phyloP scores from a whole-genome alignment of 1,284 basidiomycete genomes.

The Papiliotrema terrestris region DNA sequence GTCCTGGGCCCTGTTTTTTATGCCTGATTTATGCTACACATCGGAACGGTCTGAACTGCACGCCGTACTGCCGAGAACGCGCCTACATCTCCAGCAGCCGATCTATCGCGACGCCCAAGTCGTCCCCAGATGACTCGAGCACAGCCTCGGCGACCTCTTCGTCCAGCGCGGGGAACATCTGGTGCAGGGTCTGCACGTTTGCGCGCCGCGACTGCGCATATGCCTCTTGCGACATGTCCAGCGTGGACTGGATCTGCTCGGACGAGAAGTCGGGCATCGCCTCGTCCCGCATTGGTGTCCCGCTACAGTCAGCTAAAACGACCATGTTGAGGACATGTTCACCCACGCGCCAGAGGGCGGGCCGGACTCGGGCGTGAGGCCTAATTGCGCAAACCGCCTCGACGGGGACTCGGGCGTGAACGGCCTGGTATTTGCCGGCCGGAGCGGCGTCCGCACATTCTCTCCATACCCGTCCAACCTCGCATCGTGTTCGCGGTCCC shows the following conservation, averaged over 20 bases:
- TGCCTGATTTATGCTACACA: neutral
- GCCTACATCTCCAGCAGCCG: conserved; percentile 30
- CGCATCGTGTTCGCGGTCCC: conserved; percentile 11
- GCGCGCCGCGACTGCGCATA: conserved; percentile 31
- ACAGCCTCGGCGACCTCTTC: conserved; percentile 79
- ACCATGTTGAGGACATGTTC: neutral
- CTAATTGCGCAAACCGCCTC: conserved; percentile 12
- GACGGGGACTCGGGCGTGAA: conserved; percentile 20
- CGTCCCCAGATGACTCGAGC: conserved; percentile 78
- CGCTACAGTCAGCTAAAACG: conserved; percentile 7
- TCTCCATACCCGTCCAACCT: neutral
- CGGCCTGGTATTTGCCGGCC: neutral
- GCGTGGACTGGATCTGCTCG: conserved; percentile 24
- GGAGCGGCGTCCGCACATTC: neutral
- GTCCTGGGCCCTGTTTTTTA: neutral
- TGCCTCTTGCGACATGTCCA: conserved; percentile 34
- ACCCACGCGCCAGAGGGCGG: conserved; percentile 27
- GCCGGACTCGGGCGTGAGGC: conserved; percentile 4
- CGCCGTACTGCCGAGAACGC: neutral
- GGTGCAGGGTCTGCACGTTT: conserved; percentile 63
- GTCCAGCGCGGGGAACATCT: conserved; percentile 82
- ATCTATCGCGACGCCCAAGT: conserved; percentile 85
- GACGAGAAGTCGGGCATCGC: conserved; percentile 24
- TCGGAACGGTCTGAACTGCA: no score
- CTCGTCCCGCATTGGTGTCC: conserved; percentile 17